These are phyloP conservation scores for Tremella mesenterica DNA, from an alignment of 768 basidiomycete genomes.

Conservation along the genomic window DNA sequence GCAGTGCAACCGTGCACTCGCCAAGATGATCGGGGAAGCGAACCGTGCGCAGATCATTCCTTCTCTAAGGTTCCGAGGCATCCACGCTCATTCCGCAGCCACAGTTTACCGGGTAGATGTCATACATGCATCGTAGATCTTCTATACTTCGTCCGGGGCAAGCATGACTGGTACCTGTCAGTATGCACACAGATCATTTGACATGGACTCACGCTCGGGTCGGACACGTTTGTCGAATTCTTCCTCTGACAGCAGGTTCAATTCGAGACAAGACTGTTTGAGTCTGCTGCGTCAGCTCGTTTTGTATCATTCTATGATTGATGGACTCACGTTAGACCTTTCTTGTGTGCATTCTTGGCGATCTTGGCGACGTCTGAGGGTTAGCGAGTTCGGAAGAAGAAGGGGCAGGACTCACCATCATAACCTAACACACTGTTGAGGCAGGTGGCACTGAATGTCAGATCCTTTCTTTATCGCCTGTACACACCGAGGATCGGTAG, in stretches of 20 bases:
- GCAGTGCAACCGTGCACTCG: not conserved
- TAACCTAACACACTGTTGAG: constrained; percentile 93
- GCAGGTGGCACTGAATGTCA: constrained; percentile 60
- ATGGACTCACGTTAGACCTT: constrained; percentile 64
- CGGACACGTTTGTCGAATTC: constrained; percentile 84
- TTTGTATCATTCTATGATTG: not conserved
- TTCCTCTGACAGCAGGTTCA: constrained; percentile 76
- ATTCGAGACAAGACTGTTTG: constrained; percentile 83
- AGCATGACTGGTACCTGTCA: constrained; percentile 36
- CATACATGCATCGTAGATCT: not conserved
- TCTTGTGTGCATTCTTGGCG: constrained; percentile 99
- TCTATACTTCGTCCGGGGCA: constrained; percentile 41
- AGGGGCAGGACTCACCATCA: constrained; percentile 61
- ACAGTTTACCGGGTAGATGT: not conserved
- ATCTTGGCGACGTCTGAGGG: constrained; percentile 84
- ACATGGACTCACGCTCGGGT: constrained; percentile 43
- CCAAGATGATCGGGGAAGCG: not conserved
- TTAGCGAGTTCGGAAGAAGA: constrained; percentile 15
- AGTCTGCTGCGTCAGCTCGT: constrained; percentile 43
- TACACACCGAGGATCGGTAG: not conserved
- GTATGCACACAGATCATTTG: not conserved
- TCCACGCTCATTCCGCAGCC: not conserved
- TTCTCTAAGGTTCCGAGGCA: no score
- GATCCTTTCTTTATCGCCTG: not conserved
- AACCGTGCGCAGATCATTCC: no score